Percentiles rank a stretch among this genome's conserved stretches.
phyloP scores from a whole-genome alignment of 768 basidiomycete genomes.

The Russula virescens region DNA sequence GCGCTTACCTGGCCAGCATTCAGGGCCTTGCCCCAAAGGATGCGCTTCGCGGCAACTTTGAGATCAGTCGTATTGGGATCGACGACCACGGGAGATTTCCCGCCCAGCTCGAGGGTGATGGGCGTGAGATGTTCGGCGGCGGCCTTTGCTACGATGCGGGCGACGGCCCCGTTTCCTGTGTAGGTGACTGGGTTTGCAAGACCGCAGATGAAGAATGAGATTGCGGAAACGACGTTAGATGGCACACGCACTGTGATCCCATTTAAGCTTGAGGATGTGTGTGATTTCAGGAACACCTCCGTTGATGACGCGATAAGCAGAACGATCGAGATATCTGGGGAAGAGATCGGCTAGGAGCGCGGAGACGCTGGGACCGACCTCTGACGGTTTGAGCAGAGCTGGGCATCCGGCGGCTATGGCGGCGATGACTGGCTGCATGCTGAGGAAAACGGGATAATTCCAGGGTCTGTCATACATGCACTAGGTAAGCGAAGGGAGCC shows the following conservation, averaged over 20 bases:
- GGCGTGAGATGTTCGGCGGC: constrained; percentile 43
- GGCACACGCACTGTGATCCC: constrained; percentile 41
- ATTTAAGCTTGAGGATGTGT: constrained; percentile 33
- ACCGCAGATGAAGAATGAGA: constrained; percentile 17
- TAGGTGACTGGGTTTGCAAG: constrained; percentile 34
- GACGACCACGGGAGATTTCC: constrained; percentile 43
- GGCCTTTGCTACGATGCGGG: constrained; percentile 36
- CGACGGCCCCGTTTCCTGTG: constrained; percentile 34
- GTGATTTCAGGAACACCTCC: constrained; percentile 40
- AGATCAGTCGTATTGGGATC: constrained; percentile 41
- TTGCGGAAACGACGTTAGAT: background rate
- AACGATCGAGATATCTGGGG: constrained; percentile 68
- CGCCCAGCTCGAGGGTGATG: constrained; percentile 39
- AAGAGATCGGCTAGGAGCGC: constrained; percentile 60
- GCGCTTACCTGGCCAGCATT: constrained; percentile 57
- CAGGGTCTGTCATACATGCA: constrained; percentile 3
- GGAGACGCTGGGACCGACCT: constrained; percentile 51
- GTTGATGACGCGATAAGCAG: constrained; percentile 60
- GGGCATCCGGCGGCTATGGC: constrained; percentile 79
- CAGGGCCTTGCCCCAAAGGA: constrained; percentile 59
- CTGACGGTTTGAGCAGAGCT: constrained; percentile 71
- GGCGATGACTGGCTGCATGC: constrained; percentile 31
- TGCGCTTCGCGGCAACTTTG: constrained; percentile 52
- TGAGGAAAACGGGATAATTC: constrained; percentile 17
- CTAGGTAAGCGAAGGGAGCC: background rate